Base-by-base conservation (phyloP, 768 basidiomycete species). In the Trametes meyenii region DNA sequence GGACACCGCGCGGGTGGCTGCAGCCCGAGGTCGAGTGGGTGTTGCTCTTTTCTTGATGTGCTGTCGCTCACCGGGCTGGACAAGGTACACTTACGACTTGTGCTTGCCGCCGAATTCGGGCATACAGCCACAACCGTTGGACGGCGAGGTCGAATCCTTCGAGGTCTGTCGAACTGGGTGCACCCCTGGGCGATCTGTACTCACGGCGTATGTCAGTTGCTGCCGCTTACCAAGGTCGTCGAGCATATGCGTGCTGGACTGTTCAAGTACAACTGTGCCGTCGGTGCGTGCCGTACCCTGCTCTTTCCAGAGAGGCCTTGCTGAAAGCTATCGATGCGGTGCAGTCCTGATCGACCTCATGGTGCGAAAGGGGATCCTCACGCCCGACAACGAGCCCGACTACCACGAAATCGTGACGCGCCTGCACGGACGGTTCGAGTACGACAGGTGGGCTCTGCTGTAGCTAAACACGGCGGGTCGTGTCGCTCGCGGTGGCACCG, bases 131-230 rank as follows among this genome's bases (percentile, higher is more conserved):
- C 79, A 80, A 53, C 93, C 95, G 0, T 78, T 84, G 21, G 97
- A 99, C 66, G 95, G 93, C 24, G 97, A 99, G 71, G 97, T 97
- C 2, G 95, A 97, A 71, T 88, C 83, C 1, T 99, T 99, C 67
- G 85, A 94, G 77, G 95, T 94, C 57, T 54, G 81, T 68, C 10
- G 13, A 26, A 2, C 33, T 26, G 0, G 14, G 11, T 13, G 2
- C n/a, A n/a, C 8, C 6, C 12, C 17, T 55, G 21, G 16, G 10
- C 13, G 24, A 3, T 2, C 33, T 11, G 2, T 12, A 33, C 33
- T 57, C 8, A 53, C 11, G 13, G 53, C 39, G 7, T 7, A 29
- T 23, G 36, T 40, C 59, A 96, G 92, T 78, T 96, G 23, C 77
- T 94, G 44, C 73, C 83, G 2, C 75, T 94, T 43, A 78, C 81